Base-by-base conservation (phyloP, 345 rosid species). In the Eucalyptus virginea region DNA sequence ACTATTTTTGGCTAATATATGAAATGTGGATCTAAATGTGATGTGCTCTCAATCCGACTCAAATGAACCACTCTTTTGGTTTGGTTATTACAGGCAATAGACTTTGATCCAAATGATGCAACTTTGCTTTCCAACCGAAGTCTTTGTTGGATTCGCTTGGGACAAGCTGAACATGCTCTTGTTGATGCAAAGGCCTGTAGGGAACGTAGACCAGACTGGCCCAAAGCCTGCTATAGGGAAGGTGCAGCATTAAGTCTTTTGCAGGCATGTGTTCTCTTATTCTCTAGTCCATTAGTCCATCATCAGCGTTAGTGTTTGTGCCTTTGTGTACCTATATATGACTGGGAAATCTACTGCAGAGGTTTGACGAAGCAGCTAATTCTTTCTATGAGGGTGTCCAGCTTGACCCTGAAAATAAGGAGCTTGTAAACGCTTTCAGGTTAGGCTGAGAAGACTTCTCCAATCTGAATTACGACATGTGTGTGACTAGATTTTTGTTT, bases 291-390 rank as follows among this genome's bases (percentile, higher is more conserved):
- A 6, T 30, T 19, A 12, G n/a, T 51, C 44, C 17, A 52, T 86
- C 30, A 18, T 50, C 3, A 30, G 44, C 17, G 2, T 52, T 50
- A 6, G 60, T 50, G 34, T 50, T 9, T 45, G 58, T 86, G 50
- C 52, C 54, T 56, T 88, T 49, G 37, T 89, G 81, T 50, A 51
- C 81, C 88, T 87, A 88, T 83, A 65, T 87, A 49, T 54, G 34
- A 24, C 83, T 92, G 58, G 62, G 83, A 72, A 88, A 60, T 50
- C 42, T 49, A 86, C 87, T 58, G 56, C 94, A 96, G 99, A 95
- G 94, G 91, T 98, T 93, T 81, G 98, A 97, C 1, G 99, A 97
- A 91, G 99, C 99, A 49, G 99, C 99, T 88, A 98, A 95, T 93
- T 93, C 97, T 45, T 98, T 98, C 89, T 96, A 95, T 15, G 99